phyloP scores from a whole-genome alignment of 179 eudicot genomes.

The Carnegiea gigantea region DNA sequence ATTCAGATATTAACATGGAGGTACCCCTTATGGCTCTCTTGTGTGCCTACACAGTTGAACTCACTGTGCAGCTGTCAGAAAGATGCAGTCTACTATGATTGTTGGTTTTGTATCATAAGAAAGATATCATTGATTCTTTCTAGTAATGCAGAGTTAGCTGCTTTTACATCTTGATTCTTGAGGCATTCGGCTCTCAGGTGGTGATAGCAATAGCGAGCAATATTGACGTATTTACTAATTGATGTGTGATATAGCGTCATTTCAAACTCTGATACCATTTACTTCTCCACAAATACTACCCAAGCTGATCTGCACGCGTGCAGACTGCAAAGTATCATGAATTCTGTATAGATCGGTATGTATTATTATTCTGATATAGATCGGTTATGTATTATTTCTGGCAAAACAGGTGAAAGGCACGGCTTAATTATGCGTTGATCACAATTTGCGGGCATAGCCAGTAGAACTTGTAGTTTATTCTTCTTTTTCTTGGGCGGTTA shows the following conservation, averaged over 20 bases:
- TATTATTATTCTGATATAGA: no score
- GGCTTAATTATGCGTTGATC: no score
- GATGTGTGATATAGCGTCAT: background rate
- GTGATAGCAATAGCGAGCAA: background rate
- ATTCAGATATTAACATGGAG: background rate
- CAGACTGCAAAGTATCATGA: no score
- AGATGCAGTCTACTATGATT: background rate
- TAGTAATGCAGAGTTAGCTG: background rate
- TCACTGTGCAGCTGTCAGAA: background rate
- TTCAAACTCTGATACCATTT: no score
- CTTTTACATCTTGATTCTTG: background rate
- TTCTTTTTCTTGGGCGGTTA: no score
- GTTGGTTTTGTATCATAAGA: background rate
- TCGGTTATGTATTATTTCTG: no score
- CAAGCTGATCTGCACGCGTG: no score
- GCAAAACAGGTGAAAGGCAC: no score
- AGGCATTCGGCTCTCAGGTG: background rate
- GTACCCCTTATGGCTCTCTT: background rate
- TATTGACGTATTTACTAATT: background rate
- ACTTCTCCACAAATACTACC: no score
- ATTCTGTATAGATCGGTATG: no score
- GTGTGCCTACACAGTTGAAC: background rate
- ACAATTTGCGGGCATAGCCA: no score
- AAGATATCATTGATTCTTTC: background rate
- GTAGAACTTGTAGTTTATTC: no score